phyloP scores from a whole-genome alignment of 2,329 filamentous ascomycete genomes.

The Colletotrichum cuscutae region DNA sequence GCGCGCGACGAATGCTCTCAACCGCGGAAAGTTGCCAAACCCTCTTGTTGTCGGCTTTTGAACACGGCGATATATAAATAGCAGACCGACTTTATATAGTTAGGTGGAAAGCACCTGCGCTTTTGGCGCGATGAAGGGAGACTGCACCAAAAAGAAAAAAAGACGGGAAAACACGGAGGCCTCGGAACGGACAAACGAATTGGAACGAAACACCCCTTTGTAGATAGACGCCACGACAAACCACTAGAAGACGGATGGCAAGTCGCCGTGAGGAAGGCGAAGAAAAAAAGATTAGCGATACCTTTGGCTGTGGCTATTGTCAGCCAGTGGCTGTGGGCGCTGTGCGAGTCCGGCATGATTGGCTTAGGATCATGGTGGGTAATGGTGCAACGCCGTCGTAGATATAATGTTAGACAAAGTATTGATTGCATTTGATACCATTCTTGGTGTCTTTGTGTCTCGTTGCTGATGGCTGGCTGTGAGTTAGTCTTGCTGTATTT shows the following conservation, averaged over 20 bases:
- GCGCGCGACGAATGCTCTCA: background rate
- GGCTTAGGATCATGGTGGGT: background rate
- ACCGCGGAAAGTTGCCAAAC: background rate
- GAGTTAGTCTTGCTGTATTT: background rate
- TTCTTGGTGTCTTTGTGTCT: background rate
- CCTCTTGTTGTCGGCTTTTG: background rate
- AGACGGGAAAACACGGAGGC: background rate
- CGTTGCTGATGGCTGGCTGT: too few species aligned
- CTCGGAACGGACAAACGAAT: background rate
- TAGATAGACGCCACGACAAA: background rate
- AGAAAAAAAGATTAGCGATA: background rate
- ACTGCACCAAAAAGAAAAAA: background rate
- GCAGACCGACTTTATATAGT: background rate
- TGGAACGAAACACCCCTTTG: background rate
- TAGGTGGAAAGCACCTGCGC: background rate
- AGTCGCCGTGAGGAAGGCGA: background rate
- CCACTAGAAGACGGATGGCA: background rate
- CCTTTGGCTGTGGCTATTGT: background rate
- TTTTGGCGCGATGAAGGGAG: background rate
- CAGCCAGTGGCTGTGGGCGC: background rate
- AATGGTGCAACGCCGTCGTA: background rate
- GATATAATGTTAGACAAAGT: background rate
- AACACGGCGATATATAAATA: background rate
- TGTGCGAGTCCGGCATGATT: background rate
- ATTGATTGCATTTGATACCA: background rate